These are phyloP conservation scores for Inga oerstediana DNA, from an alignment of 306 rosid species.

Conservation along the genomic window DNA sequence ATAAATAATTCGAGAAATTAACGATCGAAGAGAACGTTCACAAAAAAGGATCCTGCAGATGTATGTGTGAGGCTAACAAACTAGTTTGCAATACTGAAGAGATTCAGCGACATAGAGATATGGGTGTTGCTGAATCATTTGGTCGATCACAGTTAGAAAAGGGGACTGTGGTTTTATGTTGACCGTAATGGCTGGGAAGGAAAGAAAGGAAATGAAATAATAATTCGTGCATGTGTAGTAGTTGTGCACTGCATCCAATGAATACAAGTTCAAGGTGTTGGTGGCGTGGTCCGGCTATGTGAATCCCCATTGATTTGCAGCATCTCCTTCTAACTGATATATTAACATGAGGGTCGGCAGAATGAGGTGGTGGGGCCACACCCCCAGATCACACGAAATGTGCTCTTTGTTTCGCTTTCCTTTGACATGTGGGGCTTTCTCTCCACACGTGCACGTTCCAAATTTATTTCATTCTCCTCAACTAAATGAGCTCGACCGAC, in stretches of 20 bases:
- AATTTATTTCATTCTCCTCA: not conserved
- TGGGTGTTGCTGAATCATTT: not conserved
- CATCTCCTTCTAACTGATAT: not conserved
- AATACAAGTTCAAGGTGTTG: not conserved
- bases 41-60: not conserved
- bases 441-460: constrained; percentile 1
- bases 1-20: not conserved
- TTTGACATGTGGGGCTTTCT: not conserved
- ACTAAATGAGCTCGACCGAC: not conserved
- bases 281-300: not conserved
- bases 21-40: not conserved
- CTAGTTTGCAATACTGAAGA: too few relatives aligned
- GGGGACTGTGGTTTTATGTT: not conserved
- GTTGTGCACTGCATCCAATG: too few relatives aligned
- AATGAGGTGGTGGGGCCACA: not conserved
- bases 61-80: not conserved
- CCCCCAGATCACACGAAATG: not conserved
- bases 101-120: too few relatives aligned
- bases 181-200: not conserved
- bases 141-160: not conserved
- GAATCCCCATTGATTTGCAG: not conserved
- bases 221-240: not conserved
- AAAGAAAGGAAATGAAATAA: not conserved
- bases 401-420: not conserved
- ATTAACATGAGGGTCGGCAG: not conserved